Evolutionary conservation across 768 basidiomycete genomes (phyloP).

Genomic region (Pleurotus sapidus): DNA sequence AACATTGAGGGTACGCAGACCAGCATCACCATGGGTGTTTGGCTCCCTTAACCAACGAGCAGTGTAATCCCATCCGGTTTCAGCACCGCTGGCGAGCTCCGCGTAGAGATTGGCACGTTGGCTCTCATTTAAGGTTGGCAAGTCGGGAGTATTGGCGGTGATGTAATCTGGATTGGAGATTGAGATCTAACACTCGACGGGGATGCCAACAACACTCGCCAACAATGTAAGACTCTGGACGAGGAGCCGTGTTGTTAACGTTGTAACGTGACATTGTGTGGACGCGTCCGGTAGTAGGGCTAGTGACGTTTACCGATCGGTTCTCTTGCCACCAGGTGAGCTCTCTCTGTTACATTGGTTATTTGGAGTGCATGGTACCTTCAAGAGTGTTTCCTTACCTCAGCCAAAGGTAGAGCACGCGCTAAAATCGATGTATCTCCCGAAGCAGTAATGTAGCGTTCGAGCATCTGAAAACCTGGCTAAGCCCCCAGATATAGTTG

Average conservation of each 20-base stretch:
- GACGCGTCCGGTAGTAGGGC: slow-evolving; percentile 66
- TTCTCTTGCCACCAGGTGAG: slow-evolving; percentile 81
- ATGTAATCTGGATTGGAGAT: slow-evolving; percentile 56
- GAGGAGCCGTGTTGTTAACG: slow-evolving; percentile 81
- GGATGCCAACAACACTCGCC: slow-evolving; percentile 33
- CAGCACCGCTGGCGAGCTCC: slow-evolving; percentile 86
- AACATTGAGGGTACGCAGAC: slow-evolving; percentile 70
- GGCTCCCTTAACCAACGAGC: slow-evolving; percentile 44
- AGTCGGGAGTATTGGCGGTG: slow-evolving; percentile 67
- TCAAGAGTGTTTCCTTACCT: slow-evolving; percentile 38
- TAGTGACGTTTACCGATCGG: slow-evolving; percentile 63
- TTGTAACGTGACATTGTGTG: slow-evolving; percentile 69
- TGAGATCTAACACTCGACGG: slow-evolving; percentile 1
- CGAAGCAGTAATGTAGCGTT: slow-evolving; percentile 72
- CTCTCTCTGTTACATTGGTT: slow-evolving; percentile 51
- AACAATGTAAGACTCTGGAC: slow-evolving; percentile 79
- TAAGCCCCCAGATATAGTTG: neutral
- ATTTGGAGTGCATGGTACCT: neutral
- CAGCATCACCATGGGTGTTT: slow-evolving; percentile 39
- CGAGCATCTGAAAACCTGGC: slow-evolving; percentile 63
- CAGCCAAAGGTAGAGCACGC: slow-evolving; percentile 82
- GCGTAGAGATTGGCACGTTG: slow-evolving; percentile 70
- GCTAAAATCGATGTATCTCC: slow-evolving; percentile 73
- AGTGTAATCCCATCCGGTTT: slow-evolving; percentile 69
- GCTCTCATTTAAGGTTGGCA: slow-evolving; percentile 54